Evolutionary conservation across 108 stramenopile genomes (phyloP), one percentile per base, ranked within the genome.

Genomic region (Schizochytrium sp.): DNA sequence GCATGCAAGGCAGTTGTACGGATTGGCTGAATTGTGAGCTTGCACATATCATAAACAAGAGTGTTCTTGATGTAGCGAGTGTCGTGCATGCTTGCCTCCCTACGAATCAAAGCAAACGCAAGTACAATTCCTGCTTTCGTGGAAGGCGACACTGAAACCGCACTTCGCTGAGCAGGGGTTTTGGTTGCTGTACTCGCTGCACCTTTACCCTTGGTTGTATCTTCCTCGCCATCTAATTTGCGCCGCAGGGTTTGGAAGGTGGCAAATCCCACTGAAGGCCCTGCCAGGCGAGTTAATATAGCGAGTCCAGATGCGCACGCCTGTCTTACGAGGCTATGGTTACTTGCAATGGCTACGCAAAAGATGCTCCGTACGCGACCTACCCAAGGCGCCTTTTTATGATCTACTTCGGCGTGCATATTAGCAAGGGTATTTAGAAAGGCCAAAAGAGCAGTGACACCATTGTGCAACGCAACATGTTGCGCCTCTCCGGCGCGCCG

Each of bases 301-400:
- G 76, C 76, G 2, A 83, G 76, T 0, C 76, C 76, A n/a, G 47
- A 38, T 10, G 76, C 76, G 50, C 50, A 49, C 15, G 76, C 76
- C 28, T 40, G 13, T 47, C 76, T 47, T n/a, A 83, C 76, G 2
- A 55, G 10, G 76, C 50, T 55, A 83, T 17, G 47, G 38, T 47
- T 47, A 42, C 76, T 83, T 19, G 76, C 76, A 42, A 83, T 83
- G 76, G 76, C 76, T 38, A 83, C 76, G 76, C 76, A 55, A 49
- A 83, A 55, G 50, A 83, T 55, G 50, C 76, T 55, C 28, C 53
- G 47, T 0, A 83, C 47, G 53, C 76, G 76, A 10, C 50, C 50
- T 0, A 83, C 50, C 76, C 76, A 83, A 5, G 76, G 50, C 10
- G 47, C 53, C 53, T 55, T 5, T 28, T 3, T 83, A 10, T n/a